Evolutionary conservation across 192 early-diverging fungal species (phyloP).

Genomic region (Diversispora eburnea): DNA sequence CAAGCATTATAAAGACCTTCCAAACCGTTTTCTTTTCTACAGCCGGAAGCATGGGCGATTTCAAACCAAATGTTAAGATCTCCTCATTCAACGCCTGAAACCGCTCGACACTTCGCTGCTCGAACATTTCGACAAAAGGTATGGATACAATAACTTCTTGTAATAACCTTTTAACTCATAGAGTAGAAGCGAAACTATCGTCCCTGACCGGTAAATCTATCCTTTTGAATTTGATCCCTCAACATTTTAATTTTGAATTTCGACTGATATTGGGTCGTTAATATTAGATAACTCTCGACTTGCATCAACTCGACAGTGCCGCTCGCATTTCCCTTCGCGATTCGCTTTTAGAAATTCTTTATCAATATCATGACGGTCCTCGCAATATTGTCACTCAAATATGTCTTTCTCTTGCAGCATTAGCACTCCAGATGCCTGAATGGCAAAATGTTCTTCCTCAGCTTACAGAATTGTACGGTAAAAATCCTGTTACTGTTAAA

Average conservation of each 20-base stretch:
- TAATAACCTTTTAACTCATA: neutral
- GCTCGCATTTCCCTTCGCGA: conserved; percentile 68
- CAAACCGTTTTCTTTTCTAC: conserved; percentile 23
- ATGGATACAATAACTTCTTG: neutral
- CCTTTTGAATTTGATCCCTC: neutral
- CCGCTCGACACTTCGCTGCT: conserved; percentile 75
- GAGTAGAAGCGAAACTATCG: neutral
- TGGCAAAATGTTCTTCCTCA: conserved; percentile 82
- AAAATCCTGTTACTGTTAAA: conserved; percentile 54
- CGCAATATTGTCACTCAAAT: conserved; percentile 76
- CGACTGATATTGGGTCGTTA: conserved; percentile 6
- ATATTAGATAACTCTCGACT: conserved; percentile 71
- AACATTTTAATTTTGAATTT: neutral
- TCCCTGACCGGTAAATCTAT: neutral
- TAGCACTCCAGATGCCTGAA: conserved; percentile 72
- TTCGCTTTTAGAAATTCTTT: conserved; percentile 70
- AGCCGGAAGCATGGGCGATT: conserved; percentile 78
- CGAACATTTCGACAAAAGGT: conserved; percentile 89
- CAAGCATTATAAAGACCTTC: conserved; percentile 12
- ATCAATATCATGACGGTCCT: conserved; percentile 51
- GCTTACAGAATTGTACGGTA: conserved; percentile 66
- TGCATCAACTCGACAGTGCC: conserved; percentile 65
- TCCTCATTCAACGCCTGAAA: conserved; percentile 40
- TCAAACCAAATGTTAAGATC: conserved; percentile 67
- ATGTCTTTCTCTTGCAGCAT: conserved; percentile 75